Evolutionary conservation across 2,329 filamentous ascomycete species (phyloP), one percentile per base, ranked within the genome.

Genomic region (Canariomyces notabilis): DNA sequence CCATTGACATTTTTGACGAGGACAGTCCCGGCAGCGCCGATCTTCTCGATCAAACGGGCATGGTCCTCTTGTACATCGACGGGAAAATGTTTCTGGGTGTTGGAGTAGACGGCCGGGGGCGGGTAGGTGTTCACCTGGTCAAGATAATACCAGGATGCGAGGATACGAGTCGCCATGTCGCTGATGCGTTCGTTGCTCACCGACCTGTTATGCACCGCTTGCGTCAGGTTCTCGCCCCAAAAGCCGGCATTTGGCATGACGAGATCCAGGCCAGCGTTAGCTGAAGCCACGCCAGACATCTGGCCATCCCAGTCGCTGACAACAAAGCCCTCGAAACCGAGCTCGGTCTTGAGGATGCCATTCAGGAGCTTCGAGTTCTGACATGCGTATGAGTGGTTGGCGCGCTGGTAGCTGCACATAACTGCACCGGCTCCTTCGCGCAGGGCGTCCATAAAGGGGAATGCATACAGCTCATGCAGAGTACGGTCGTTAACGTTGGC

Each of bases 151-250:
- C 64, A 71, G 1, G 65, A 59, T 8, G 66, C 66, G 1, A 80
- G 73, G 36, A 80, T 72, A 52, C 89, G 81, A 8, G 82, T 84
- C 0, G 79, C 85, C 80, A 91, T 91, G 63, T 95, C 88, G 44
- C 86, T 82, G 1, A 94, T 60, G 20, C 88, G 76, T 60, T 75
- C 81, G 54, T 83, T 79, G 1, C 78, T 77, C 7, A 94, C 70
- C 0, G 84, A 87, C 4, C 87, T 86, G 57, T 93, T 93, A 22
- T 78, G 68, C n/a, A 94, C 80, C 0, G 85, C 85, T 47, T 85
- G 70, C 0, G 83, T 85, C 47, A 94, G 65, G 60, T 89, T 90
- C 6, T 66, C 57, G 0, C 86, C 87, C 65, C 72, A 77, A 2
- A 80, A 72, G 0, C 72, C 73, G 3, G 60, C 65, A n/a, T 67